Evolutionary conservation across 2,329 filamentous ascomycete genomes (phyloP), one percentile per base, ranked within the genome.

Genomic region (Polytolypa hystricis): DNA sequence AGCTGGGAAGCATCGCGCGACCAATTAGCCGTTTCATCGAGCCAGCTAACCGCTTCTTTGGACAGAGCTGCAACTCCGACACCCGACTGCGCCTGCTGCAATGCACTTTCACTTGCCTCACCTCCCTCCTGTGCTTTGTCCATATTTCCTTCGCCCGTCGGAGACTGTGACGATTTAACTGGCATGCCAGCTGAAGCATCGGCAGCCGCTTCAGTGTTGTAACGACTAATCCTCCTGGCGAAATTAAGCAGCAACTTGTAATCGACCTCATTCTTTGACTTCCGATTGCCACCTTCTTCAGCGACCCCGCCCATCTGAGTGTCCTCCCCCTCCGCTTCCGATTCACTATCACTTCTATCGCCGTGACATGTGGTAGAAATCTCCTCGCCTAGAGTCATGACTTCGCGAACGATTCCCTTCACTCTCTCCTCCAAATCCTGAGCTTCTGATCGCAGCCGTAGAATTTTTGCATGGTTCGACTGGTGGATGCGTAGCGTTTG

Each of bases 151-250:
- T 41, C 34, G 38, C 37, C 8, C 14, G 3, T 10, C 14, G 26
- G 15, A 4, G 5, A 11, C 25, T 21, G 20, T 30, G 8, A 15
- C 33, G 9, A 26, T n/a, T 21, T 42, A 23, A 31, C 27, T 9
- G 41, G 42, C 8, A 41, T 42, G 12, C 56, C 54, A 2, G 50
- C 53, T 12, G 57, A 55, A 8, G 61, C 62, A 46, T 65, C 63
- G 8, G 58, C 54, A 18, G 62, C 62, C 0, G 64, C 64, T 38
- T 61, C 52, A 12, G 58, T 55, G 37, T 67, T 66, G 41, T 66
- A 65, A 46, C 62, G 64, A 51, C 64, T 65, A 30, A 67, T 66
- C 14, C 64, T 51, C 4, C 62, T 56, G 3, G 64, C 64, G 35
- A 67, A 67, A 19, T 63, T 56, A 10, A 67, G 49, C 0, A 67